Evolutionary conservation across 2,329 filamentous ascomycete species (phyloP).

Genomic region (Curvularia sp.): DNA sequence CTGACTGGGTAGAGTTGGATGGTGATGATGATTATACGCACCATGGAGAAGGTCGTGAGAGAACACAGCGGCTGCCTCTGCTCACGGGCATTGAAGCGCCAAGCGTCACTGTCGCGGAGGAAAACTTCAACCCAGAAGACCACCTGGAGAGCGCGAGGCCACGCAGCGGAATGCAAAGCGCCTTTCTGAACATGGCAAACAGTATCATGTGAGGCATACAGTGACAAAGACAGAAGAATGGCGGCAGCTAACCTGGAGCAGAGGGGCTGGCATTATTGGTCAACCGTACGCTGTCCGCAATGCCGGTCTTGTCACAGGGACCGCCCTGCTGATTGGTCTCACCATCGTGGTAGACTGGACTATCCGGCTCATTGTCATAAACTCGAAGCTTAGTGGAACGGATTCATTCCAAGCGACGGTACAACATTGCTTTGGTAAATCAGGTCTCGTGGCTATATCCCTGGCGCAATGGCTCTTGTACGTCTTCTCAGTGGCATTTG

Average conservation of each 20-base stretch:
- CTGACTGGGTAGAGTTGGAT: constrained; percentile 60
- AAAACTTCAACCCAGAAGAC: constrained; percentile 64
- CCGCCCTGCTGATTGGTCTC: constrained; percentile 77
- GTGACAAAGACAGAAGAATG: rapidly evolving
- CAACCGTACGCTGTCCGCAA: constrained; percentile 97
- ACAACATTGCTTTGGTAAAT: constrained; percentile 89
- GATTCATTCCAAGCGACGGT: constrained; percentile 96
- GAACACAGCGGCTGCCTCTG: constrained; percentile 68
- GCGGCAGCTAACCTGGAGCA: constrained; percentile 33
- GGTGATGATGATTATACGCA: constrained; percentile 69
- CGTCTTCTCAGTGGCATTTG: constrained; percentile 26
- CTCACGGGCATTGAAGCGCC: constrained; percentile 86
- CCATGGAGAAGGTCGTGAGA: constrained; percentile 46
- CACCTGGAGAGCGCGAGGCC: constrained; percentile 71
- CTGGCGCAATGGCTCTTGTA: constrained; percentile 94
- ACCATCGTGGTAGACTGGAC: constrained; percentile 96
- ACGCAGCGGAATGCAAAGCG: constrained; percentile 83
- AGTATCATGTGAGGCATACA: constrained; percentile 74
- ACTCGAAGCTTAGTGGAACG: constrained; percentile 93
- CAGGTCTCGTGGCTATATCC: constrained; percentile 86
- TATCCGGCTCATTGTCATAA: constrained; percentile 94
- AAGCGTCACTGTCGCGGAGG: constrained; percentile 72
- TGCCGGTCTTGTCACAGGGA: constrained; percentile 82
- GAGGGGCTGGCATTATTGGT: constrained; percentile 71
- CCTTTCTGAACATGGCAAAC: constrained; percentile 99